phyloP scores from a whole-genome alignment of 805 yeast genomes.

The Candida tallmaniae region DNA sequence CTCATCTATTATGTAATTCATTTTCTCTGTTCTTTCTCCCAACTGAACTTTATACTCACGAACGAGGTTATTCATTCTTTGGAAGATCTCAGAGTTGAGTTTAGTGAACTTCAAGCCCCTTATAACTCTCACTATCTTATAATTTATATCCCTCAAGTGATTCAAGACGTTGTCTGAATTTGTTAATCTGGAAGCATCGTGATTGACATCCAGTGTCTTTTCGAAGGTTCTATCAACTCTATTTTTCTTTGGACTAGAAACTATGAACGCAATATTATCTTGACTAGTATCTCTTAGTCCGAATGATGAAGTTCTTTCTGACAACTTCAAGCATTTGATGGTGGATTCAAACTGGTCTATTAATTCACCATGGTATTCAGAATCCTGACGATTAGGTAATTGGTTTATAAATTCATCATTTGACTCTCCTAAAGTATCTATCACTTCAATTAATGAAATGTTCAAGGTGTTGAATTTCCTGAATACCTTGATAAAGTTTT shows the following conservation, averaged over 20 bases:
- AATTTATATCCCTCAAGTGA: constrained; percentile 31
- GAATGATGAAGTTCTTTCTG: constrained; percentile 8
- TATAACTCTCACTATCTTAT: constrained; percentile 32
- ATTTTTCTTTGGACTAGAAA: constrained; percentile 27
- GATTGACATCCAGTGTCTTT: constrained; percentile 7
- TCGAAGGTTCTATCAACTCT: neutral
- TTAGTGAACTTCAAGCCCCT: constrained; percentile 33
- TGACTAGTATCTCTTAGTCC: constrained; percentile 5
- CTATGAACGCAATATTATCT: constrained; percentile 17
- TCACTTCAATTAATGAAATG: constrained; percentile 21
- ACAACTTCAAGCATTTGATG: constrained; percentile 17
- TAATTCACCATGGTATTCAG: constrained; percentile 25
- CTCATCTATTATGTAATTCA: constrained; percentile 18
- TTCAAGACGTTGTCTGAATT: constrained; percentile 17
- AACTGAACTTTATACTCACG: constrained; percentile 24
- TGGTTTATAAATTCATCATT: constrained; percentile 14
- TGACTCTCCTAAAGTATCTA: constrained; percentile 23
- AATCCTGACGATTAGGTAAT: constrained; percentile 27
- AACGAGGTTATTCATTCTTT: constrained; percentile 20
- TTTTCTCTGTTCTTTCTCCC: constrained; percentile 16
- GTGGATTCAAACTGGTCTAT: constrained; percentile 28
- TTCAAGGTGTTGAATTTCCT: constrained; percentile 26
- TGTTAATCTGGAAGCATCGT: neutral
- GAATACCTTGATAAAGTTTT: constrained; percentile 26
- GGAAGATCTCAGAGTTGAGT: constrained; percentile 26